Evolutionary conservation across 1,284 basidiomycete genomes (phyloP).

Genomic region (Flammula alnicola): DNA sequence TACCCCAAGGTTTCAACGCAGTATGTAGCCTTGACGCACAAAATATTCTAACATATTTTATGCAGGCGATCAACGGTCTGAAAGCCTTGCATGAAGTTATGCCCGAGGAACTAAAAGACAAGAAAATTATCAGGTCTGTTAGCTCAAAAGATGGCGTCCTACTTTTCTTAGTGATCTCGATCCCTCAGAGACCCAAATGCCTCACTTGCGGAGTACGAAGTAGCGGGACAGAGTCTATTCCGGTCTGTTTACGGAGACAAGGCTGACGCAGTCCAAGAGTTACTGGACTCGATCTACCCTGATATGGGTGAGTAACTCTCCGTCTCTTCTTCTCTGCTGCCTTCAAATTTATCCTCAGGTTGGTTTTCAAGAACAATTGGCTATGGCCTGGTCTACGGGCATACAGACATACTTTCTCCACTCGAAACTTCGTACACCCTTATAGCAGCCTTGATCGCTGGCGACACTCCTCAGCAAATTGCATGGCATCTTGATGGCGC

Average conservation of each 20-base stretch:
- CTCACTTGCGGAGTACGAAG: constrained; percentile 43
- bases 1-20: constrained; percentile 48
- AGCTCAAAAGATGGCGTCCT: not conserved
- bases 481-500: constrained; percentile 59
- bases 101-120: constrained; percentile 45
- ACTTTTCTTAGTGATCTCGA: not conserved
- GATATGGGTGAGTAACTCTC: constrained; percentile 52
- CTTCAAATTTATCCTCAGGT: constrained; percentile 34
- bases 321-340: not conserved
- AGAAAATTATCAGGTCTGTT: constrained; percentile 39
- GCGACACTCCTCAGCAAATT: constrained; percentile 56
- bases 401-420: constrained; percentile 32
- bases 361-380: constrained; percentile 57
- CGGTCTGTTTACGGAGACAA: constrained; percentile 54
- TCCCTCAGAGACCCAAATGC: constrained; percentile 41
- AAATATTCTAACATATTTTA: not conserved
- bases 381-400: constrained; percentile 54
- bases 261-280: constrained; percentile 42
- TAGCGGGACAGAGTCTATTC: constrained; percentile 50
- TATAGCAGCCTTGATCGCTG: constrained; percentile 53
- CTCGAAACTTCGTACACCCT: constrained; percentile 45
- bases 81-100: constrained; percentile 44
- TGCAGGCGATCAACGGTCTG: constrained; percentile 52
- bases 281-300: constrained; percentile 54
- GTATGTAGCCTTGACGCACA: not conserved